phyloP scores from a whole-genome alignment of 176 grass and related monocot genomes.

The Tillandsia fasciculata region DNA sequence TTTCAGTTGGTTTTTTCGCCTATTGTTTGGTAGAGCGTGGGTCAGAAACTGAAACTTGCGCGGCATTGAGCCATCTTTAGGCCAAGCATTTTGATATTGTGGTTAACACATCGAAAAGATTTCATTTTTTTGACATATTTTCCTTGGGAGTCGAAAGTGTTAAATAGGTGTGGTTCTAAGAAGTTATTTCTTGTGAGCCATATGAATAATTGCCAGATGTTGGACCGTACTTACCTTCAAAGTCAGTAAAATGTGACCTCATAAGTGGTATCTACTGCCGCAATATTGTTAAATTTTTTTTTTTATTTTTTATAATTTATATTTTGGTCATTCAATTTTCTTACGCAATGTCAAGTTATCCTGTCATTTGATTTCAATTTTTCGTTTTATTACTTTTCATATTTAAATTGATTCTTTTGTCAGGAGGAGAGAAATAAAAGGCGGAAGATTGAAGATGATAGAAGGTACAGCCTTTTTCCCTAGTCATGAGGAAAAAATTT shows the following conservation, averaged over 20 bases:
- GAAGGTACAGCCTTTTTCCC: not conserved
- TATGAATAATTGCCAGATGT: not conserved
- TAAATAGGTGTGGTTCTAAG: not conserved
- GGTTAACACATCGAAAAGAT: not conserved
- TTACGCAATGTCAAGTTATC: not conserved
- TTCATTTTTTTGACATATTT: not conserved
- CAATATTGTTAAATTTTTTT: not conserved
- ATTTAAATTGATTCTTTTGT: not conserved
- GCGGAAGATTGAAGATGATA: constrained; percentile 11
- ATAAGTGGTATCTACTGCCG: not conserved
- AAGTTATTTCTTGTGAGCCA: not conserved
- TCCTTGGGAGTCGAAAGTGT: not conserved
- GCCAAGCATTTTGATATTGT: not conserved
- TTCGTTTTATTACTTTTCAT: not conserved
- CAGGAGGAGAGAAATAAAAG: constrained; percentile 25
- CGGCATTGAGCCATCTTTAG: constrained; percentile 3
- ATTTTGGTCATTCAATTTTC: not conserved
- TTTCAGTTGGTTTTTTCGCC: not conserved
- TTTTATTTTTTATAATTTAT: not conserved
- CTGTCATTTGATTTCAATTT: not conserved
- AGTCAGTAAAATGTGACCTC: not conserved
- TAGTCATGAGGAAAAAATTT: not conserved
- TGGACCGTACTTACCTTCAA: not conserved
- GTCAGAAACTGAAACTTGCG: not conserved
- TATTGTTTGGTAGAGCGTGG: not conserved